Evolutionary conservation across 164 flowering plant species (phyloP).

Genomic region (Annona cherimola): DNA sequence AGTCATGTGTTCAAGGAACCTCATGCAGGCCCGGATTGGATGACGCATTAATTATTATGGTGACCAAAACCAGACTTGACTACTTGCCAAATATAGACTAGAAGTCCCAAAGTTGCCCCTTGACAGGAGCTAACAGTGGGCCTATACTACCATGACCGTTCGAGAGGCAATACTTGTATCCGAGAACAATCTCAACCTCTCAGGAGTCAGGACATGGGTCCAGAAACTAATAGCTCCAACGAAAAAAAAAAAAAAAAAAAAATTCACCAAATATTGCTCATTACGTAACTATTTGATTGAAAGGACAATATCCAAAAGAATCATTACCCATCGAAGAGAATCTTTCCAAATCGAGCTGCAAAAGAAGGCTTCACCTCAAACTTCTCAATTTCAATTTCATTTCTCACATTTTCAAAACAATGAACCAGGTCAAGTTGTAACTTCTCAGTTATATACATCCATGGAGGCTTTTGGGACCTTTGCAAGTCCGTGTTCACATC

Average conservation of each 20-base stretch:
- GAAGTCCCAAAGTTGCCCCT: no score
- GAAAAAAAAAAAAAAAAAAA: no score
- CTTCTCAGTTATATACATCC: constrained; percentile 25
- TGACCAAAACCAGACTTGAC: no score
- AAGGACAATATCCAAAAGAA: not conserved
- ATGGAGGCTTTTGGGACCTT: constrained; percentile 16
- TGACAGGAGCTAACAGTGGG: no score
- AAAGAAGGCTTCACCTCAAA: constrained; percentile 27
- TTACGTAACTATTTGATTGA: not conserved
- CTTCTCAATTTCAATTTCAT: constrained; percentile 13
- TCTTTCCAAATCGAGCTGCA: constrained; percentile 40
- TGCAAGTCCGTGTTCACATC: constrained; percentile 13
- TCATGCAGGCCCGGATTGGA: no score
- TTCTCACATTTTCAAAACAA: constrained; percentile 27
- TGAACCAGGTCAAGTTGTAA: constrained; percentile 26
- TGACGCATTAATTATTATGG: no score
- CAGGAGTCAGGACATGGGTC: not conserved
- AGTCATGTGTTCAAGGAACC: no score
- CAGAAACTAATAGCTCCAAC: not conserved
- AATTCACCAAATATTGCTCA: not conserved
- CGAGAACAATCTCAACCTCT: no score
- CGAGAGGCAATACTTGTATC: no score
- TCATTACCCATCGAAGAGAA: constrained; percentile 32
- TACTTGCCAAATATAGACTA: no score
- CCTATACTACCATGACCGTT: no score